Conservation (phyloP, 106 monocot species). For the Xerophyta viscosa region DNA sequence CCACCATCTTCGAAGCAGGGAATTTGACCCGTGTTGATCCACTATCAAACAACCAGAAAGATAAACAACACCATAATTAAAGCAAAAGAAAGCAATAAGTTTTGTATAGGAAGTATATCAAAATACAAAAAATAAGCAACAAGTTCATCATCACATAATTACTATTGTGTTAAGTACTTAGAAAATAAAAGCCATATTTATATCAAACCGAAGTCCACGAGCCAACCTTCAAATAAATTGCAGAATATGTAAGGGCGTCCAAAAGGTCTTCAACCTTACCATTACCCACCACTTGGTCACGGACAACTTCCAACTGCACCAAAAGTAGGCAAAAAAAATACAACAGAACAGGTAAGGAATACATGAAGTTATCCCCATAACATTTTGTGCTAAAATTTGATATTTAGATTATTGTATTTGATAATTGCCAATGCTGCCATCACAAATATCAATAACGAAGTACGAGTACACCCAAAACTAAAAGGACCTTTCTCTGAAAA, state of each 20-base stretch:
- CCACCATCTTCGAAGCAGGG: slow-evolving; percentile 97
- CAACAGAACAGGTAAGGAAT: too few species aligned
- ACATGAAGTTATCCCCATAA: too few species aligned
- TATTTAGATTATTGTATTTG: too few species aligned
- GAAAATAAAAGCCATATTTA: too few species aligned
- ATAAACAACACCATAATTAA: background rate
- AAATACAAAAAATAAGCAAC: background rate
- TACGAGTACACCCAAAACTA: too few species aligned
- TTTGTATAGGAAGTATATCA: background rate
- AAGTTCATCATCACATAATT: background rate
- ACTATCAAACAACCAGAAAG: slow-evolving; percentile 25
- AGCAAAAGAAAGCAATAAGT: background rate
- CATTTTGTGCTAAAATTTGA: too few species aligned
- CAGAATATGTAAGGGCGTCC: slow-evolving; percentile 63
- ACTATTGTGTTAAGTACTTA: too few species aligned
- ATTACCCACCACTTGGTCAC: slow-evolving; percentile 36
- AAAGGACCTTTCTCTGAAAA: too few species aligned
- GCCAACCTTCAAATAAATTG: slow-evolving; percentile 81
- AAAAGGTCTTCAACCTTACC: slow-evolving; percentile 24
- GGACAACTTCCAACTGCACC: slow-evolving; percentile 76
- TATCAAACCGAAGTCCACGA: too few species aligned
- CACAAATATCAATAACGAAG: too few species aligned
- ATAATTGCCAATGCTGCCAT: too few species aligned
- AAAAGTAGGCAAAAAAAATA: background rate
- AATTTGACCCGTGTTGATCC: slow-evolving; percentile 96